Evolutionary conservation across 768 basidiomycete genomes (phyloP), one percentile per base, ranked within the genome.

Genomic region (Mycena filopes): DNA sequence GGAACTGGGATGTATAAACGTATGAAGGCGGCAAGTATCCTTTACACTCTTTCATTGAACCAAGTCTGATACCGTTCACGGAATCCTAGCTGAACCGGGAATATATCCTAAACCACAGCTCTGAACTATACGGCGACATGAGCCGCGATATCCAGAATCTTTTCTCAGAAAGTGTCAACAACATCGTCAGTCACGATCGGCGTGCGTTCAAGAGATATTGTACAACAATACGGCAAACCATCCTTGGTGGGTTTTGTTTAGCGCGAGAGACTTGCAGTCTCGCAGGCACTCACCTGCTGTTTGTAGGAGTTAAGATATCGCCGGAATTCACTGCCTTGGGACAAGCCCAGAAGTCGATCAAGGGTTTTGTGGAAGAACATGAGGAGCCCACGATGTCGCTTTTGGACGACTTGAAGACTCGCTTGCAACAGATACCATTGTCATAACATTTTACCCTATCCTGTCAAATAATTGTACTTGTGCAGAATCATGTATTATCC

Each of bases 1-100:
- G 68, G 68, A 6, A 26, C 55, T 0, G 68, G 68, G 10, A 69
- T 69, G 68, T 65, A 42, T 25, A 69, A 69, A 42, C 36, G 68
- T 25, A 69, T 69, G 68, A 69, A 69, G 56, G 68, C 12, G 49
- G 63, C 43, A 47, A 58, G 63, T 62, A 15, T 36, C 36, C 15
- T 10, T 47, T 12, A 12, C 25, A 5, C 9, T 8, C 9, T 11
- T 36, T 33, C 21, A 15, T 5, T 23, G 9, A 25, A 25, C 3
- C 5, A 12, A 23, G 36, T 36, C 51, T 62, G 25, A 62, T 41
- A 18, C 31, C 18, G 16, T 25, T 2, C 21, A n/a, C 25, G 36
- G 10, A 36, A 36, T 10, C 36, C 12, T 38, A 64, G 63, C 3
- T 6, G 4, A 66, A 66, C 41, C 29, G 26, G 1, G 3, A 20